phyloP scores from a whole-genome alignment of 176 grass and related monocot species.

The Cocos nucifera region DNA sequence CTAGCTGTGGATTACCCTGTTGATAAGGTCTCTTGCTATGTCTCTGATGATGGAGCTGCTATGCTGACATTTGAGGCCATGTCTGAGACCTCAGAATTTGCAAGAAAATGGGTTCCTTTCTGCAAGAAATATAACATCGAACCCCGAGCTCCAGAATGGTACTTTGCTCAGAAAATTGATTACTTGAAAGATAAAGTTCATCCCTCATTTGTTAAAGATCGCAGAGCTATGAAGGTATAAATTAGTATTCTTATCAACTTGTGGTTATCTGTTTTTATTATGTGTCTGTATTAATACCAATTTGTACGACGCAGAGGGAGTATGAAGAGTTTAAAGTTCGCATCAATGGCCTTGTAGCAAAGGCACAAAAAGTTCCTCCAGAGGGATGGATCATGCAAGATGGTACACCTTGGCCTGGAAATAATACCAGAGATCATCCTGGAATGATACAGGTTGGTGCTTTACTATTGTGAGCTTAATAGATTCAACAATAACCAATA shows the following conservation, averaged over 20 bases:
- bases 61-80: slow-evolving; percentile 91
- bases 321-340: slow-evolving; percentile 99
- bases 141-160: slow-evolving; percentile 89
- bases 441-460: slow-evolving; percentile 90
- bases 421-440: slow-evolving; percentile 99
- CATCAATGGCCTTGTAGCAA: slow-evolving; percentile 79
- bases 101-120: slow-evolving; percentile 99
- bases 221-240: slow-evolving; percentile 94
- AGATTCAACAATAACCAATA: neutral
- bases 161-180: slow-evolving; percentile 95
- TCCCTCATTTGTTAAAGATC: slow-evolving; percentile 84
- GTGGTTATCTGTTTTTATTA: slow-evolving; percentile 4
- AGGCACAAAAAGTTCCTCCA: slow-evolving; percentile 93
- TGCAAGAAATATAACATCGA: slow-evolving; percentile 92
- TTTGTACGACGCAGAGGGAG: slow-evolving; percentile 63
- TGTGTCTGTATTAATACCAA: slow-evolving; percentile 9
- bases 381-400: slow-evolving; percentile 99
- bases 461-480: slow-evolving; percentile 4
- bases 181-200: slow-evolving; percentile 97
- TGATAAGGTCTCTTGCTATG: slow-evolving; percentile 98
- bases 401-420: slow-evolving; percentile 97
- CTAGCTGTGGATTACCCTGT: slow-evolving; percentile 95
- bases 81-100: slow-evolving; percentile 96
- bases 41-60: slow-evolving; percentile 96
- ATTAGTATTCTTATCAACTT: slow-evolving; percentile 15